These are phyloP conservation scores for Aquilaria agallochum DNA, from an alignment of 441 rosid species.

Conservation along the genomic window DNA sequence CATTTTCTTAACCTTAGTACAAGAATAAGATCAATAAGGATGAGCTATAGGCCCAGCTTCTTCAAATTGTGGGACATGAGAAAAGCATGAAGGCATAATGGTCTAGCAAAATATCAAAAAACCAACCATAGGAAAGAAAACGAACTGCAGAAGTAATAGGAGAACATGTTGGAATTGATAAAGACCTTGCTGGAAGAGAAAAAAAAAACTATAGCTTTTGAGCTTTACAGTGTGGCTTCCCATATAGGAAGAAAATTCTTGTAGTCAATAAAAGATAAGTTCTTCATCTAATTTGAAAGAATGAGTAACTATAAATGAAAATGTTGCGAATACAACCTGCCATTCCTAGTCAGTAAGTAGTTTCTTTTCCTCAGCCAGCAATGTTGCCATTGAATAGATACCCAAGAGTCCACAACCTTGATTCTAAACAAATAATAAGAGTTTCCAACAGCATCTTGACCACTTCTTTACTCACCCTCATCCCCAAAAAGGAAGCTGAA, in stretches of 20 bases:
- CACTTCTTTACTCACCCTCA: no score
- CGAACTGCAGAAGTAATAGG: constrained; percentile 4
- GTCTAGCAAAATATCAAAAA: neutral
- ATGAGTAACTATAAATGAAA: no score
- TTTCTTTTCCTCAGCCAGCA: no score
- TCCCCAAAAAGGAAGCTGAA: no score
- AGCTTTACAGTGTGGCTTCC: constrained; percentile 95
- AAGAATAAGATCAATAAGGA: constrained; percentile 96
- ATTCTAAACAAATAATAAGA: no score
- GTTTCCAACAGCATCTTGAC: no score
- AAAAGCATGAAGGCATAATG: neutral
- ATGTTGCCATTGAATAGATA: no score
- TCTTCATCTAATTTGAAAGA: neutral
- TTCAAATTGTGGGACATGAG: constrained; percentile 28
- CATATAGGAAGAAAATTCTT: constrained; percentile 99
- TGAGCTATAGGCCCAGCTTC: constrained; percentile 99
- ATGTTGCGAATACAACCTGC: no score
- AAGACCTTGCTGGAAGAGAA: neutral
- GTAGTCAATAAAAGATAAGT: constrained; percentile 5
- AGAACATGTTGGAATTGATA: constrained; percentile 90
- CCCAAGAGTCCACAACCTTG: no score
- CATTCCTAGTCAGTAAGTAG: no score
- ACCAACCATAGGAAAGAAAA: neutral
- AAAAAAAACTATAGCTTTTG: constrained; percentile 22
- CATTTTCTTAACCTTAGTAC: constrained; percentile 69